Conservation (phyloP, 2,329 filamentous ascomycete species). For the Calonectria ilicicola region DNA sequence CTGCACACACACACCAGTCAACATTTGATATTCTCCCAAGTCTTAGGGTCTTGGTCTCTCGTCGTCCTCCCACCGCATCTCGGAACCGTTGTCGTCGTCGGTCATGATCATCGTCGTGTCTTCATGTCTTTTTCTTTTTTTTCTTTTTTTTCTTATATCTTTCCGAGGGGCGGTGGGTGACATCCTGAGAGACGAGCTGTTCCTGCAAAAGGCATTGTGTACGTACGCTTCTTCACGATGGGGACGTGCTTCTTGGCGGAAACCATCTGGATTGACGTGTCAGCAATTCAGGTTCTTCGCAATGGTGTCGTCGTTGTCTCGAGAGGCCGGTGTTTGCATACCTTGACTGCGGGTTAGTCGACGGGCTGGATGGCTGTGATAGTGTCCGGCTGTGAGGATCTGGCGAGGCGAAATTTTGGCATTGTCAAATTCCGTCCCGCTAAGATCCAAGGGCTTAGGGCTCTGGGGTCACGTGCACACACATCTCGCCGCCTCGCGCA, state of each 20-base stretch:
- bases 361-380: slow-evolving; percentile 50
- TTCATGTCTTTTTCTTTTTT: slow-evolving; percentile 1
- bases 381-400: slow-evolving; percentile 50
- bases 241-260: slow-evolving; percentile 99
- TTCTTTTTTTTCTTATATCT: too few relatives aligned
- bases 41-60: not conserved
- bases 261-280: slow-evolving; percentile 79
- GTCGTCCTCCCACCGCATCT: slow-evolving; percentile 1
- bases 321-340: slow-evolving; percentile 40
- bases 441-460: slow-evolving; percentile 50
- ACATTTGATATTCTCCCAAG: slow-evolving; percentile 38
- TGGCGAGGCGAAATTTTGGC: slow-evolving; percentile 51
- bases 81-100: slow-evolving; percentile 28
- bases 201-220: slow-evolving; percentile 30
- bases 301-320: slow-evolving; percentile 22
- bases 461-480: slow-evolving; percentile 45
- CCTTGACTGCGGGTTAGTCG: slow-evolving; percentile 56
- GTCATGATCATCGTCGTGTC: slow-evolving; percentile 26
- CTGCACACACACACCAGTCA: slow-evolving; percentile 64
- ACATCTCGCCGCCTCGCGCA: slow-evolving; percentile 1
- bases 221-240: slow-evolving; percentile 99
- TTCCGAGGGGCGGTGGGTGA: slow-evolving; percentile 14
- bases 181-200: slow-evolving; percentile 1
- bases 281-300: slow-evolving; percentile 40
- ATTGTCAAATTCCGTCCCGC: slow-evolving; percentile 44